Conservation (phyloP, 352 stramenopile species). For the Phytopythium montanum region DNA sequence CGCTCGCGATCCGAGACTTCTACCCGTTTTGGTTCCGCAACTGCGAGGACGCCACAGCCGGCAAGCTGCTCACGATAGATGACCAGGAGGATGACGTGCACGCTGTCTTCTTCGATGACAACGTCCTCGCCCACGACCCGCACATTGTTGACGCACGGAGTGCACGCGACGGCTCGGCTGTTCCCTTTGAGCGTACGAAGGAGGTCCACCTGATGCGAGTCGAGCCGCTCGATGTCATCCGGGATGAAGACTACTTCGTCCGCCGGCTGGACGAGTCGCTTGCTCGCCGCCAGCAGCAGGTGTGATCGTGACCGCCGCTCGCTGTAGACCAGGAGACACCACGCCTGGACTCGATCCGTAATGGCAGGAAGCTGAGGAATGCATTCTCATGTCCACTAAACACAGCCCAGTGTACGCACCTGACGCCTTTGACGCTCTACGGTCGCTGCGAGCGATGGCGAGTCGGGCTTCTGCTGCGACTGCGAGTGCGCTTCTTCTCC, state of each 20-base stretch:
- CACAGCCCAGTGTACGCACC: neutral
- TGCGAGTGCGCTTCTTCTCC: conserved; percentile 8
- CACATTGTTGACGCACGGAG: conserved; percentile 69
- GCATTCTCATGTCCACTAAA: neutral
- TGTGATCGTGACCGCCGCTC: neutral
- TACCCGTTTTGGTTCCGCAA: conserved; percentile 73
- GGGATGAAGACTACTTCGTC: conserved; percentile 48
- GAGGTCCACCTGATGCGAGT: conserved; percentile 60
- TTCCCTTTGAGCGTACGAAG: conserved; percentile 34
- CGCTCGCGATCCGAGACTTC: conserved; percentile 71
- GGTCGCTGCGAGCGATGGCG: conserved; percentile 4
- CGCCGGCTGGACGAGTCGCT: conserved; percentile 23
- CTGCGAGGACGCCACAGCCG: conserved; percentile 37
- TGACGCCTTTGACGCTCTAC: neutral
- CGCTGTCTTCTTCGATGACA: conserved; percentile 81
- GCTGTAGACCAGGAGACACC: neutral
- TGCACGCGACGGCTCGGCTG: conserved; percentile 16
- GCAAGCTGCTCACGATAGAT: conserved; percentile 60
- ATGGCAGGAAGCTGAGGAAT: neutral
- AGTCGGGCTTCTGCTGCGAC: neutral
- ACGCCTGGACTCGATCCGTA: neutral
- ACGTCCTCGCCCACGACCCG: conserved; percentile 58
- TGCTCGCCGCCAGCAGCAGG: neutral
- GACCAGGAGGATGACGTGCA: conserved; percentile 28
- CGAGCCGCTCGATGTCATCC: conserved; percentile 62